Conservation (phyloP, 148 eudicot species). For the Fagopyrum esculentum region DNA sequence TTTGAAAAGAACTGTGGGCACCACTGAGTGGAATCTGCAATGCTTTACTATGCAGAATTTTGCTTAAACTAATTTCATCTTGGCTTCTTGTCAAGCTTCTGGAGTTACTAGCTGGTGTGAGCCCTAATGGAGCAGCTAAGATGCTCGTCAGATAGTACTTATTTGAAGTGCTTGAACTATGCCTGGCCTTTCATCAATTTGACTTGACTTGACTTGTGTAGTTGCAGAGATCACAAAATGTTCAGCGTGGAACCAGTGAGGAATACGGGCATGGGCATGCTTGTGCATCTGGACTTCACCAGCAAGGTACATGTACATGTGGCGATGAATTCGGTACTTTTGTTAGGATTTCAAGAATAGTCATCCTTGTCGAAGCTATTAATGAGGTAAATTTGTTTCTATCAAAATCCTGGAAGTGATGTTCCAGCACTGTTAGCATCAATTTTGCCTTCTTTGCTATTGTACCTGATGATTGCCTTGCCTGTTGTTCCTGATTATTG, state of each 20-base stretch:
- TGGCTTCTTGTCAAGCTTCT: neutral
- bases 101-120: neutral
- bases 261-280: neutral
- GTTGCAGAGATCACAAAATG: neutral
- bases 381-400: neutral
- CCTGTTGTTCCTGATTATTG: neutral
- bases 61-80: too few species aligned
- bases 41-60: too few species aligned
- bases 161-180: neutral
- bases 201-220: neutral
- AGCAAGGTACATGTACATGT: neutral
- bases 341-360: slow-evolving; percentile 11
- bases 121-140: neutral
- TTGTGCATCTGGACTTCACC: slow-evolving; percentile 9
- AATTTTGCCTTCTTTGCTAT: neutral
- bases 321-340: slow-evolving; percentile 10
- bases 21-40: too few species aligned
- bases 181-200: neutral
- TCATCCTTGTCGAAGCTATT: slow-evolving; percentile 10
- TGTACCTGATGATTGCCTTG: neutral
- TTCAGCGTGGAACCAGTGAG: neutral
- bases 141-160: neutral
- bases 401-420: neutral
- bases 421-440: neutral
- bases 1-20: too few species aligned